Conservation (phyloP, 768 basidiomycete genomes). For the Amanita jacksonii region DNA sequence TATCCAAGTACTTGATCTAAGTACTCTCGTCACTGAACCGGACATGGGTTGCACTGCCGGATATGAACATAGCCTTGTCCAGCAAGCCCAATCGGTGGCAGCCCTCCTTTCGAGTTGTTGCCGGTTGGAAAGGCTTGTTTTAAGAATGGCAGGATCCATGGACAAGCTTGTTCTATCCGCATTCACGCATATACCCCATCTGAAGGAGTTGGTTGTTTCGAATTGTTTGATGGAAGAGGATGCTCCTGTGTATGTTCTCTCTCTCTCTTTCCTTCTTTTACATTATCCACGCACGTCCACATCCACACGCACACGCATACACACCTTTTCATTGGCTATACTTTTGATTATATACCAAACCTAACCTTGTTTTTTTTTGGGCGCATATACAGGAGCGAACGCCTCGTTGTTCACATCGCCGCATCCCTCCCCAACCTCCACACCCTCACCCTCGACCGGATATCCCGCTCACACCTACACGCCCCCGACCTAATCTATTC, state of each 20-base stretch:
- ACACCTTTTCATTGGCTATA: too few relatives aligned
- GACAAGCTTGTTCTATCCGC: constrained; percentile 38
- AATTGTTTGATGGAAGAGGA: constrained; percentile 33
- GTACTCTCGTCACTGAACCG: constrained; percentile 18
- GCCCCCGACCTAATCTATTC: constrained; percentile 41
- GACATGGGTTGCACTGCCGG: constrained; percentile 17
- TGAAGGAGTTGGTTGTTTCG: constrained; percentile 37
- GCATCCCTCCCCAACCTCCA: constrained; percentile 45
- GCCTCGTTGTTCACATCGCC: constrained; percentile 61
- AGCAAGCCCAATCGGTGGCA: constrained; percentile 37
- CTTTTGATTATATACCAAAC: too few relatives aligned
- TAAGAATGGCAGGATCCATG: constrained; percentile 40
- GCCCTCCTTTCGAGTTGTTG: constrained; percentile 40
- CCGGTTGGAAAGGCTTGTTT: constrained; percentile 36
- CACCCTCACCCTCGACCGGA: constrained; percentile 48
- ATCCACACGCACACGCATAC: too few relatives aligned
- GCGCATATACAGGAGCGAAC: constrained; percentile 44
- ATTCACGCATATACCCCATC: constrained; percentile 33
- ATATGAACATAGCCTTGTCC: not conserved
- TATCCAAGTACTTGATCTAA: constrained; percentile 46
- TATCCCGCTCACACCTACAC: constrained; percentile 60
- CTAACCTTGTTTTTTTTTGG: too few relatives aligned
- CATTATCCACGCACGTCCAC: too few relatives aligned
- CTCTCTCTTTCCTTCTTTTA: constrained; percentile 10
- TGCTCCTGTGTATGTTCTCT: constrained; percentile 33